phyloP scores from a whole-genome alignment of 257 asterid genomes.

The Jacaranda copaia region DNA sequence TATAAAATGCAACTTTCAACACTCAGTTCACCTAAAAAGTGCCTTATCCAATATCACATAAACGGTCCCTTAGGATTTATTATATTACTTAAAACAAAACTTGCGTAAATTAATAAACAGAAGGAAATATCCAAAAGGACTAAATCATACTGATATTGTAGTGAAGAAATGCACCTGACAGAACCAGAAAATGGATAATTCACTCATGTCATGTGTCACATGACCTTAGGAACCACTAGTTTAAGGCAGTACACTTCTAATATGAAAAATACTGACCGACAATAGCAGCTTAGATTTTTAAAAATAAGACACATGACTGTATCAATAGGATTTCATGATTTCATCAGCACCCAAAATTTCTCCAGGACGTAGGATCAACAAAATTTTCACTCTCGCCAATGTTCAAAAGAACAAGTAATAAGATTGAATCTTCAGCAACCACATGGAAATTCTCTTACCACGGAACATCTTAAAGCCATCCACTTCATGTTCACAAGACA shows the following conservation, averaged over 20 bases:
- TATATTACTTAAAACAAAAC: slow-evolving; percentile 10
- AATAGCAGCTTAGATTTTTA: not conserved
- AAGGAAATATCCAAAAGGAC: not conserved
- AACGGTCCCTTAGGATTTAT: not conserved
- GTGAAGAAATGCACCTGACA: not conserved
- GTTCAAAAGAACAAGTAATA: not conserved
- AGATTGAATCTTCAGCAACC: not conserved
- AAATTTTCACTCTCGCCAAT: not conserved
- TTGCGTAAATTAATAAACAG: not conserved
- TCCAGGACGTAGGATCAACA: not conserved
- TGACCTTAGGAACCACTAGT: not conserved
- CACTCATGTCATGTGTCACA: not conserved
- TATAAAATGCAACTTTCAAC: too few relatives aligned
- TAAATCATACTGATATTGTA: not conserved
- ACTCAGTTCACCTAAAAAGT: not conserved
- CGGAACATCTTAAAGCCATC: not conserved
- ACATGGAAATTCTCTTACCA: not conserved
- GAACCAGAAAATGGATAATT: not conserved
- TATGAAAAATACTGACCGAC: not conserved
- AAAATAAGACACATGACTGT: not conserved
- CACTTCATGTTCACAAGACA: not conserved
- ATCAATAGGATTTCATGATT: not conserved
- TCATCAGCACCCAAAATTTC: not conserved
- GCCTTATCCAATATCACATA: not conserved
- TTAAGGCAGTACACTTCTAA: not conserved